These are phyloP conservation scores for Venturia carpophila DNA, from an alignment of 2,329 filamentous ascomycete genomes.

Conservation along the genomic window DNA sequence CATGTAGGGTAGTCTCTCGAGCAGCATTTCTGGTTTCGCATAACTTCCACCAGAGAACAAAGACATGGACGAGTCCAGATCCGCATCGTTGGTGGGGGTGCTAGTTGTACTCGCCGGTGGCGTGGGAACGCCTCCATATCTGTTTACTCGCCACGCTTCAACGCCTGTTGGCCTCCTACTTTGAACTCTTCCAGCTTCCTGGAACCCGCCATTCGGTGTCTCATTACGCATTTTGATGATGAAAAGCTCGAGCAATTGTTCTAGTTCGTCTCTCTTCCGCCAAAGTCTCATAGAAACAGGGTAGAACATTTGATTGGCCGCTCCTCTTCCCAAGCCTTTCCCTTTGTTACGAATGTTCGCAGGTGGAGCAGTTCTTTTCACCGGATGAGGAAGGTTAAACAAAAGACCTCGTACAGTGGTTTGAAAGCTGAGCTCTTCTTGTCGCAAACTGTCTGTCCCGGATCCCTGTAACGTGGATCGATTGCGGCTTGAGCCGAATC, in stretches of 20 bases:
- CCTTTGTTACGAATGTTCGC: conserved; percentile 29
- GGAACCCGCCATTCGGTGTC: conserved; percentile 23
- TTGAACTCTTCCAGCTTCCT: conserved; percentile 18
- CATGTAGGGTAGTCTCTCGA: conserved; percentile 84
- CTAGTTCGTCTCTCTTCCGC: conserved; percentile 74
- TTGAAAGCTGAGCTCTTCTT: conserved; percentile 92
- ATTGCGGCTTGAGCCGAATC: conserved; percentile 52
- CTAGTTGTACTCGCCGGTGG: conserved; percentile 14
- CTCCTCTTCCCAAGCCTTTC: conserved; percentile 21
- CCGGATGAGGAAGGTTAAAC: conserved; percentile 76
- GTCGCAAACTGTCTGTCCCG: conserved; percentile 65
- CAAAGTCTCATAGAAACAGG: conserved; percentile 77
- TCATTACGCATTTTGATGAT: conserved; percentile 48
- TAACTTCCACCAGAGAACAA: conserved; percentile 49
- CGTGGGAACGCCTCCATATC: conserved; percentile 6
- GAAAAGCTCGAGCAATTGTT: conserved; percentile 64
- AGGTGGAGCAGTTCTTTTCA: conserved; percentile 52
- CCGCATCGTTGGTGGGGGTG: conserved; percentile 2
- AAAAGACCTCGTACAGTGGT: conserved; percentile 79
- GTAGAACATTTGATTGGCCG: conserved; percentile 72
- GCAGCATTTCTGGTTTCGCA: conserved; percentile 63
- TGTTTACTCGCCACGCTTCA: conserved; percentile 31
- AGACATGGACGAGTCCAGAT: neutral
- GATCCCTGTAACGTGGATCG: conserved; percentile 42
- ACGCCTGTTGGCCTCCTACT: conserved; percentile 24